A percentile compares a stretch with the other conserved stretches of the same genome.
Evolutionary conservation across 1,139 yeast species (phyloP).

Genomic region (Geotrichum carabidarum): DNA sequence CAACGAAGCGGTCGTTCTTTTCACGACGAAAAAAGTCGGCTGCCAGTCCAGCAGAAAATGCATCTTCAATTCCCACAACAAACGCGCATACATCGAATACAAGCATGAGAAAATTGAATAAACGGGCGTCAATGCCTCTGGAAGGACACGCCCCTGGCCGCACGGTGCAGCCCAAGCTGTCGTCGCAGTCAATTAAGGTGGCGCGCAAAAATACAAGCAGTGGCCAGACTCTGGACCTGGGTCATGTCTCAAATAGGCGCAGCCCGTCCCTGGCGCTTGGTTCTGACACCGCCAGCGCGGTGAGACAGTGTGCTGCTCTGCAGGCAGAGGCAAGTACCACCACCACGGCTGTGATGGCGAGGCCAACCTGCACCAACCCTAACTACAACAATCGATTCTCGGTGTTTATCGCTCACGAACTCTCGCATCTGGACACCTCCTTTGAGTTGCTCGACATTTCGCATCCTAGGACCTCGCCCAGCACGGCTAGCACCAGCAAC

Average conservation of each 20-base stretch:
- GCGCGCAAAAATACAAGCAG: neutral
- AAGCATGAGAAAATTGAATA: neutral
- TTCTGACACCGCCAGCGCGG: too few species aligned
- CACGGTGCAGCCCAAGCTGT: neutral
- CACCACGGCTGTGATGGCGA: neutral
- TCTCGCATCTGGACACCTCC: neutral
- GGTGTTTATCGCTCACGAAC: neutral
- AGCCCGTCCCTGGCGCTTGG: too few species aligned
- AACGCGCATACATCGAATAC: too few species aligned
- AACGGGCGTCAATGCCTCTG: constrained; percentile 8
- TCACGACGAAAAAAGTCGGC: neutral
- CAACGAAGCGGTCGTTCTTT: neutral
- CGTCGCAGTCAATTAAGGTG: neutral
- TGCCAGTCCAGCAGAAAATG: neutral
- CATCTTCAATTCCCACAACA: too few species aligned
- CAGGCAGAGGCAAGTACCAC: neutral
- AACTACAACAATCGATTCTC: neutral
- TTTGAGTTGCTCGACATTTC: neutral
- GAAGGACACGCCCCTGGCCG: neutral
- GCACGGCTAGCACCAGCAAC: neutral
- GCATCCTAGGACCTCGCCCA: neutral
- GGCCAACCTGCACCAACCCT: neutral
- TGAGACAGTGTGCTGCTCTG: too few species aligned
- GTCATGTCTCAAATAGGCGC: neutral
- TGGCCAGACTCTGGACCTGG: neutral